Evolutionary conservation across 352 stramenopile species (phyloP).

Genomic region (Phytopythium sindhum): DNA sequence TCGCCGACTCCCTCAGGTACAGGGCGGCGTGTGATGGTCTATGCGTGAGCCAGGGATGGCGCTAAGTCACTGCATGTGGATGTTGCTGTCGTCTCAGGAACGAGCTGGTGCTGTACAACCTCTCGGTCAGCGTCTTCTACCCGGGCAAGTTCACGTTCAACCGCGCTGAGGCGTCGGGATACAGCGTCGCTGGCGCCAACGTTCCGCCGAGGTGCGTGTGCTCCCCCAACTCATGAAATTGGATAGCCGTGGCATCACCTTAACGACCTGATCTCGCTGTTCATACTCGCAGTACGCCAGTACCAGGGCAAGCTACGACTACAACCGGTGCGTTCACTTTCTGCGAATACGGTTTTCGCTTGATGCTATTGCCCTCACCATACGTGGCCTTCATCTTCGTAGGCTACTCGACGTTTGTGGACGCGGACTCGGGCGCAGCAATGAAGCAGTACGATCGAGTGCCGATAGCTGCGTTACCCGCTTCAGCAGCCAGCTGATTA

Average conservation of each 20-base stretch:
- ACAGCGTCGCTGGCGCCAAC: not conserved
- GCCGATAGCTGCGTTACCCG: not conserved
- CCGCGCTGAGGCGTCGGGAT: slow-evolving; percentile 3
- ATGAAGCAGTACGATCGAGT: slow-evolving; percentile 7
- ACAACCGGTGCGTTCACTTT: slow-evolving; percentile 1
- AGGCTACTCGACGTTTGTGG: slow-evolving; percentile 39
- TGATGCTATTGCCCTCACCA: not conserved
- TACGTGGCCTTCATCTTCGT: not conserved
- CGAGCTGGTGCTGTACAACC: slow-evolving; percentile 67
- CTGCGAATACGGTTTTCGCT: not conserved
- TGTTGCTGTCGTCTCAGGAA: slow-evolving; percentile 18
- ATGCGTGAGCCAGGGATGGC: not conserved
- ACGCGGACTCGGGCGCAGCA: slow-evolving; percentile 7
- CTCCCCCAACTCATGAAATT: not conserved
- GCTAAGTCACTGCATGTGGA: not conserved
- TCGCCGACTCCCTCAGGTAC: slow-evolving; percentile 87
- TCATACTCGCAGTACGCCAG: slow-evolving; percentile 1
- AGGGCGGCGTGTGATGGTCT: slow-evolving; percentile 32
- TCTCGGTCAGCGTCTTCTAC: slow-evolving; percentile 86
- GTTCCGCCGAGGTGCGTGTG: not conserved
- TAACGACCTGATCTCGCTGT: not conserved
- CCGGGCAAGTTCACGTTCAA: slow-evolving; percentile 58
- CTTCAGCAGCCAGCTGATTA: not conserved
- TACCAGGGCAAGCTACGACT: not conserved
- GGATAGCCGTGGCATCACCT: not conserved